Base-by-base conservation (phyloP, 2,329 filamentous ascomycete species). In the Hypoxylon sp. region DNA sequence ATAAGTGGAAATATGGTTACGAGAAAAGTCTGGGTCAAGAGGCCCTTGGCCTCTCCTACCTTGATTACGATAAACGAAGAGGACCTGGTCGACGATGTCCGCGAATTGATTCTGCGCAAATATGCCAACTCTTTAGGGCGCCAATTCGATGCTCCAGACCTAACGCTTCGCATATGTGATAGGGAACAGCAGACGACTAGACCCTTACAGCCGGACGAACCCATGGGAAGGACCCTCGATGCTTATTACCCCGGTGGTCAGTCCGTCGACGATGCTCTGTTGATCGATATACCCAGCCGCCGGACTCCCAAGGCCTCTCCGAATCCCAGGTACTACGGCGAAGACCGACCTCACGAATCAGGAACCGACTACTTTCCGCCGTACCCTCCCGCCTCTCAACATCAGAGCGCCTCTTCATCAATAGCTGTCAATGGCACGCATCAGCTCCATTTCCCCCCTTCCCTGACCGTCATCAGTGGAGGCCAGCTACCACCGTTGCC, bases 21-120 rank as follows among this genome's bases (percentile, higher is more conserved):
- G 64, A 88, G 93, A 78, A 98, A 97, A 85, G 90, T 98, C 75
- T 99, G 96, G 96, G 95, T 98, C 78, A 96, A 92, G 84, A 88
- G 95, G 75, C 92, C 92, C 19, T 88, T 91, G 71, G 92, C 91
- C 65, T 98, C 95, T 62, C 90, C 95, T 42, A 99, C 96, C 13
- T 85, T 96, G 75, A 91, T 99, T 61, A 89, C 91, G 67, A 92
- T 97, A 75, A 87, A 89, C 73, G 92, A 97, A 75, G 93, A 97
- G 75, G 94, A 97, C 77, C 83, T 98, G 74, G 94, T 98, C 63
- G 96, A 99, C 79, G 95, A 98, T 80, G 91, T 97, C 68, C 92
- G 95, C 74, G 96, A 98, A 74, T 89, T 93, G 85, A 96, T 98
- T 63, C 83, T 98, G 74, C 90, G 89, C 76, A 98, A 98, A 83